Base-by-base conservation (phyloP, 352 stramenopile genomes). In the Phytophthora niederhauseri region DNA sequence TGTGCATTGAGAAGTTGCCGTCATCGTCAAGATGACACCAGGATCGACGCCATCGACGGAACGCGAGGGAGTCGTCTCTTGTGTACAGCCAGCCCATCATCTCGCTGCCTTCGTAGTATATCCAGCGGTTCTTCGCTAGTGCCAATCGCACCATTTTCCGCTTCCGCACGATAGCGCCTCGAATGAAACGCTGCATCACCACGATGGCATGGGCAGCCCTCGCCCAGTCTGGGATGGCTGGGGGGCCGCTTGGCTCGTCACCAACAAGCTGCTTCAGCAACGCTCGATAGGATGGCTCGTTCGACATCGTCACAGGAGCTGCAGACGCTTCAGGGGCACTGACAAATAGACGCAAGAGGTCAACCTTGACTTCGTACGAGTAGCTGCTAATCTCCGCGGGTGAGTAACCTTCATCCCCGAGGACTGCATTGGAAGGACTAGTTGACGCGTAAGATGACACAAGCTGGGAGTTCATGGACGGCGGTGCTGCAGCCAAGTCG, bases 81-180 rank as follows among this genome's bases (percentile, higher is more conserved):
- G 78, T 90, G 64, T 90, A 97, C 30, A 97, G 63, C 90, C 90
- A 97, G 2, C 90, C 87, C 80, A 93, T 92, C 54, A 82, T 78
- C 36, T 91, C 84, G 26, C 80, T 81, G 3, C 77, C 75, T 79
- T 85, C 62, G 55, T 83, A 87, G 31, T 84, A 81, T 61, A 82
- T 64, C 77, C 77, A 95, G 11, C 81, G 78, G 66, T 76, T 84
- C 61, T 76, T 80, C 20, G 81, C 61, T 52, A 93, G 28, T 2
- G 80, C 81, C 20, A 90, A 55, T 2, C 81, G 82, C 30, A 92
- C 68, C 75, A 93, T 89, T 43, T 83, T 86, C 11, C 82, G 79
- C 28, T 80, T 84, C 14, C 87, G 81, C 26, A 93, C 83, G 24
- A 92, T 83, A 9, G 81, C 75, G n/a, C 85, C 87, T 50, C 87